A percentile compares a stretch with the other conserved stretches of the same genome.
phyloP scores from a whole-genome alignment of 139 green algal species.

The Tetraselmis chui region DNA sequence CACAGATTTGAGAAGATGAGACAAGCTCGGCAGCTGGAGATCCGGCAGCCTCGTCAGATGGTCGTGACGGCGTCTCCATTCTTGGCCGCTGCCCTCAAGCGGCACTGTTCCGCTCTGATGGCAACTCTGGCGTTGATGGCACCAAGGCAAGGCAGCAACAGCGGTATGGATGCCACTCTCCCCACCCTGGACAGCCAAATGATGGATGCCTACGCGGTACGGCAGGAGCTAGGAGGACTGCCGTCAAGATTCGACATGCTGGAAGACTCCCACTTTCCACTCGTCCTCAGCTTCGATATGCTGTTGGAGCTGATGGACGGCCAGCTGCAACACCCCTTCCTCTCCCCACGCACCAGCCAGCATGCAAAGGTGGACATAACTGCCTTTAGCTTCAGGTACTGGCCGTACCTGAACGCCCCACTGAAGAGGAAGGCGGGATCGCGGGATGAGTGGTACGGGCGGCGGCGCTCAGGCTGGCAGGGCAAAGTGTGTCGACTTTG shows the following conservation, averaged over 20 bases:
- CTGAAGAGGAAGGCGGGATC: neutral
- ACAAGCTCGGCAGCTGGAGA: neutral
- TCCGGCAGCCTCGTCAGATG: neutral
- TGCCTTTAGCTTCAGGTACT: constrained; percentile 19
- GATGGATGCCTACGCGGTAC: constrained; percentile 12
- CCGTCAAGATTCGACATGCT: constrained; percentile 1
- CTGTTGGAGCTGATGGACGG: constrained; percentile 29
- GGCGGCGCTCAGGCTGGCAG: no score
- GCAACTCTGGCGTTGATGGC: neutral
- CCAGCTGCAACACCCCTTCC: constrained; percentile 14
- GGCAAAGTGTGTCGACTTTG: constrained; percentile 13
- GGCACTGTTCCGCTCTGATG: neutral
- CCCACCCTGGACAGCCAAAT: neutral
- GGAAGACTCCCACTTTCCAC: constrained; percentile 18
- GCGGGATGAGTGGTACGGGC: constrained; percentile 9
- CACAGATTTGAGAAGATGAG: neutral
- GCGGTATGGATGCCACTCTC: neutral
- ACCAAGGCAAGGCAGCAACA: neutral
- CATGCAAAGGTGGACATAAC: no score
- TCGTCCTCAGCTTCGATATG: constrained; percentile 31
- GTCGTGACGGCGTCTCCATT: neutral
- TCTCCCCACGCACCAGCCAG: no score
- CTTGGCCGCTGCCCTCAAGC: neutral
- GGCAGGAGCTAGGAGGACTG: neutral
- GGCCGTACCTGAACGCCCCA: constrained; percentile 7